phyloP scores from a whole-genome alignment of 164 flowering plant species.

The Tetrastigma voinierianum region DNA sequence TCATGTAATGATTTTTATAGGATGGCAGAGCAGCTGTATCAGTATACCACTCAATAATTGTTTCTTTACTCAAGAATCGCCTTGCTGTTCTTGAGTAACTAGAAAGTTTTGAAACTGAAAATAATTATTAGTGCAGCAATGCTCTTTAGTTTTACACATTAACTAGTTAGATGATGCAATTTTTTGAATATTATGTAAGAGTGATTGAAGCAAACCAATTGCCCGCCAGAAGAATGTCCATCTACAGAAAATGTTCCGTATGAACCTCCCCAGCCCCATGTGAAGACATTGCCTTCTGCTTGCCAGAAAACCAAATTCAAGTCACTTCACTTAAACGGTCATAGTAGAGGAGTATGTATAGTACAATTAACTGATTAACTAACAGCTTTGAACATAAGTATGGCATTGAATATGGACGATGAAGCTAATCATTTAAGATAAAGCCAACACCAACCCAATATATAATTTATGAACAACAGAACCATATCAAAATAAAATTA shows the following conservation, averaged over 20 bases:
- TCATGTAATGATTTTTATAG: too few species aligned
- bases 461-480: too few species aligned
- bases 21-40: too few species aligned
- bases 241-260: slow-evolving; percentile 90
- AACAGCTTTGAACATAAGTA: neutral
- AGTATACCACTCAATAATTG: too few species aligned
- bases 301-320: neutral
- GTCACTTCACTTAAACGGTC: neutral
- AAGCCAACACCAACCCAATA: too few species aligned
- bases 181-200: neutral
- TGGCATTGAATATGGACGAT: too few species aligned
- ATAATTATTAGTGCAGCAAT: neutral
- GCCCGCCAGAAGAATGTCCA: slow-evolving; percentile 94
- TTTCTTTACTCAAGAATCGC: too few species aligned
- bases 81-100: too few species aligned
- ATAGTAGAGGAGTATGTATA: neutral
- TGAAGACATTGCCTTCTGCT: slow-evolving; percentile 73
- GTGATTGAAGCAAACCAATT: slow-evolving; percentile 66
- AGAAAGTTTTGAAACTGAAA: too few species aligned
- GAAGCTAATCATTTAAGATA: too few species aligned
- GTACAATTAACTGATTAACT: neutral
- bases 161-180: neutral
- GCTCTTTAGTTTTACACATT: neutral
- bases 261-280: slow-evolving; percentile 99
- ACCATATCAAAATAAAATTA: too few species aligned